Percentiles rank a stretch among this genome's conserved stretches.
phyloP scores from a whole-genome alignment of 768 basidiomycete species.

The Leccinum olivaceopallidum region DNA sequence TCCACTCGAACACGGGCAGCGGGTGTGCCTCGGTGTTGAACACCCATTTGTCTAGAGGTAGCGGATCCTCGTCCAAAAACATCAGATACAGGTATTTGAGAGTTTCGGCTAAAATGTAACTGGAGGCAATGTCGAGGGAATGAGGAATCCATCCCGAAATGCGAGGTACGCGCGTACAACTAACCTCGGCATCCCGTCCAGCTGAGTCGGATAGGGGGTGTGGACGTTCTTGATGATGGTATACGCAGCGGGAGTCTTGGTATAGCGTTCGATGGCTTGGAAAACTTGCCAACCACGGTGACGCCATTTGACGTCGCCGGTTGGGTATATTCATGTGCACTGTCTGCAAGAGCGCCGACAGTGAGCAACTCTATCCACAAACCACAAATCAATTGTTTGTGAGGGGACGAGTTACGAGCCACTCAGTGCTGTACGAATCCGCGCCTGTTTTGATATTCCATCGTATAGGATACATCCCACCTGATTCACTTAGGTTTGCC shows the following conservation, averaged over 20 bases:
- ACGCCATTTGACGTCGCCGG: constrained; percentile 58
- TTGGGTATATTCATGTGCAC: constrained; percentile 48
- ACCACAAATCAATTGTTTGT: too few species aligned
- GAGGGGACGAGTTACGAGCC: too few species aligned
- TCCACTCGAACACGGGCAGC: constrained; percentile 73
- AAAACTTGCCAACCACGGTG: constrained; percentile 59
- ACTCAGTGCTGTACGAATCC: constrained; percentile 47
- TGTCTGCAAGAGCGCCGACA: constrained; percentile 53
- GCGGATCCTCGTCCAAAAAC: constrained; percentile 60
- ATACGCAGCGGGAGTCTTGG: constrained; percentile 56
- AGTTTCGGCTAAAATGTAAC: constrained; percentile 59
- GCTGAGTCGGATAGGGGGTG: constrained; percentile 33
- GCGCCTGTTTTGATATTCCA: constrained; percentile 53
- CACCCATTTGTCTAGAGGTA: constrained; percentile 57
- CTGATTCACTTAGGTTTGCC: constrained; percentile 44
- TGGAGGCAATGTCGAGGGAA: constrained; percentile 11
- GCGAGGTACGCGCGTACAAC: constrained; percentile 12
- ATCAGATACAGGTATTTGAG: constrained; percentile 74
- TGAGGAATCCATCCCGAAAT: constrained; percentile 14
- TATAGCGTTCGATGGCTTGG: constrained; percentile 57
- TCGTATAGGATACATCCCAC: constrained; percentile 62
- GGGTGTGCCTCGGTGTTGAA: constrained; percentile 77
- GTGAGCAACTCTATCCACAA: neutral
- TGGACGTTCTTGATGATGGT: constrained; percentile 53
- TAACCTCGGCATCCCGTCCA: constrained; percentile 73